Evolutionary conservation across 495 filamentous ascomycete species (phyloP).

Genomic region (Xylaria longipes): DNA sequence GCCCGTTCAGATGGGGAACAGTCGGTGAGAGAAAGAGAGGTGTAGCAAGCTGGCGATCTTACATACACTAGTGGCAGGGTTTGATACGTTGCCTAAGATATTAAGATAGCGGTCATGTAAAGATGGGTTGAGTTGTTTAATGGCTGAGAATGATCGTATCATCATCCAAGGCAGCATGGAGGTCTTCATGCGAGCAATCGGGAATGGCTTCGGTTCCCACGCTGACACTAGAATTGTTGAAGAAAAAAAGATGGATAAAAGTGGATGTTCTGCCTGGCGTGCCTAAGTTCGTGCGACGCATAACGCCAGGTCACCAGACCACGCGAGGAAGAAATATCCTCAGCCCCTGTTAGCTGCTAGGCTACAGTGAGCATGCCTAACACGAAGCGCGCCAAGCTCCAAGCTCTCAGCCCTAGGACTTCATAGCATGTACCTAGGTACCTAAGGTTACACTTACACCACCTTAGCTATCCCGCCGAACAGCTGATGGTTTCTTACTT

Average conservation of each 20-base stretch:
- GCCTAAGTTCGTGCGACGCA: background rate
- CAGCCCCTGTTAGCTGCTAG: constrained; percentile 17
- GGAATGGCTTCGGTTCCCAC: background rate
- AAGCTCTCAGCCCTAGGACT: background rate
- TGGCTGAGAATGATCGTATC: background rate
- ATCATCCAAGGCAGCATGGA: constrained; percentile 1
- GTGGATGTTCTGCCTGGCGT: constrained; percentile 23
- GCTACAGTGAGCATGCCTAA: constrained; percentile 12
- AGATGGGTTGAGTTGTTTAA: background rate
- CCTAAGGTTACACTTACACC: too few species aligned
- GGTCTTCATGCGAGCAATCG: background rate
- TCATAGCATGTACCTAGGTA: too few species aligned
- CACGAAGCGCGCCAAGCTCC: background rate
- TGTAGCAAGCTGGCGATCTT: background rate
- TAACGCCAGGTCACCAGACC: constrained; percentile 20
- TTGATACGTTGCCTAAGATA: background rate
- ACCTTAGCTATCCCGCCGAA: background rate
- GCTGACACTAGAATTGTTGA: background rate
- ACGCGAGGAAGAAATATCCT: background rate
- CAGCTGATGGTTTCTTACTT: background rate
- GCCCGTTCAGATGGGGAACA: background rate
- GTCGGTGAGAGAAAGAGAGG: background rate
- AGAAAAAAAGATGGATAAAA: background rate
- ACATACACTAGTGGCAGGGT: background rate
- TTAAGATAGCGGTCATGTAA: background rate